Evolutionary conservation across 129 eudicot genomes (phyloP).

Genomic region (Chrysanthemum lavandulifolium): DNA sequence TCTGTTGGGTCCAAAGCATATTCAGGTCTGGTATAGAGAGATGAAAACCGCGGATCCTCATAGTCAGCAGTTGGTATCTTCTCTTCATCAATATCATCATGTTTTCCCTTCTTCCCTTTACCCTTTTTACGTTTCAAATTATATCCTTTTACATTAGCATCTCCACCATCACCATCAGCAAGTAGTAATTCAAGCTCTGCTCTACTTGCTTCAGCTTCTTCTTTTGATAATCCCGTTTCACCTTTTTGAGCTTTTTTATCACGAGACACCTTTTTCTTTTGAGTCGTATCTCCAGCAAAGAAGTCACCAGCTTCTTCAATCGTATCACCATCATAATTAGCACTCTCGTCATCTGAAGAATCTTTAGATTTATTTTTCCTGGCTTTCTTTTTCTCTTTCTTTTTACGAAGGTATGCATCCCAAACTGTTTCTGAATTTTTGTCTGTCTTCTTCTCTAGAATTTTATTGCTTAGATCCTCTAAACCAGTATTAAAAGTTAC

Average conservation of each 20-base stretch:
- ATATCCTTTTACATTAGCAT: constrained; percentile 67
- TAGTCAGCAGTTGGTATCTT: constrained; percentile 67
- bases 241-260: constrained; percentile 25
- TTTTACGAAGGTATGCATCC: constrained; percentile 78
- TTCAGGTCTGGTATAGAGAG: constrained; percentile 48
- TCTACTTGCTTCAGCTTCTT: constrained; percentile 65
- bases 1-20: constrained; percentile 95
- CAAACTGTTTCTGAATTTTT: constrained; percentile 80
- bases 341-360: constrained; percentile 70
- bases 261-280: constrained; percentile 28
- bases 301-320: constrained; percentile 63
- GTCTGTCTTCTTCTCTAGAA: constrained; percentile 81
- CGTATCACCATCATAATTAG: constrained; percentile 53
- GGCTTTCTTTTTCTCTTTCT: constrained; percentile 73
- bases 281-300: constrained; percentile 49
- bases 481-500: constrained; percentile 89
- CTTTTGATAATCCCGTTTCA: constrained; percentile 40
- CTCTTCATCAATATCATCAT: constrained; percentile 48
- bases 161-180: constrained; percentile 68
- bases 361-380: constrained; percentile 54
- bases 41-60: constrained; percentile 76
- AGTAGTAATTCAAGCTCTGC: constrained; percentile 92
- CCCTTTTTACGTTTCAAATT: constrained; percentile 64
- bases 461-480: constrained; percentile 84
- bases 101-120: constrained; percentile 67